A percentile compares a stretch with the other conserved stretches of the same genome.
Evolutionary conservation across 345 rosid genomes (phyloP).

Genomic region (Lepidium didymum): DNA sequence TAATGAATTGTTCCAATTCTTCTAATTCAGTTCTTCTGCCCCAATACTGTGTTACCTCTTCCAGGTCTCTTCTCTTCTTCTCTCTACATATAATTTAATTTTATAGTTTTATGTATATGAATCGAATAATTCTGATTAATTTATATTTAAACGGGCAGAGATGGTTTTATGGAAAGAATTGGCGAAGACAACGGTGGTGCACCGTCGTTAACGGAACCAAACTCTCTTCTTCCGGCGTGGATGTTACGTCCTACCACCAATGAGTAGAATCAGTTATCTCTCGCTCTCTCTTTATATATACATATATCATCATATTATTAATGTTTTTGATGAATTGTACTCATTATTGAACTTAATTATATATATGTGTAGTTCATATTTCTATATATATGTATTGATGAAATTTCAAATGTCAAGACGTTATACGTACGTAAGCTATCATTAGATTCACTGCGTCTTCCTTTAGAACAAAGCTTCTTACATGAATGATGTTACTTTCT

Average conservation of each 20-base stretch:
- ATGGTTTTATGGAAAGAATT: conserved; percentile 19
- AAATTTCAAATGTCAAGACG: neutral
- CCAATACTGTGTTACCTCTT: conserved; percentile 32
- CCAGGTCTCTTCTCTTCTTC: conserved; percentile 36
- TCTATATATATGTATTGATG: conserved; percentile 1
- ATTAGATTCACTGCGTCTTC: neutral
- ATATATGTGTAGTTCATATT: neutral
- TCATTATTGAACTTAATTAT: neutral
- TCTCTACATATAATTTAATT: neutral
- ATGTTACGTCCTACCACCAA: conserved; percentile 23
- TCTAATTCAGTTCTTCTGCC: conserved; percentile 28
- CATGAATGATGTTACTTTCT: neutral
- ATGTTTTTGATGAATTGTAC: conserved; percentile 9
- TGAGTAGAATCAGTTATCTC: neutral
- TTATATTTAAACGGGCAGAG: conserved; percentile 8
- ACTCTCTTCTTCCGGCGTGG: conserved; percentile 29
- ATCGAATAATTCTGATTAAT: neutral
- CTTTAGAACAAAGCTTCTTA: neutral
- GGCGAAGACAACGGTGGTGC: conserved; percentile 7
- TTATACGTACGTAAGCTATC: neutral
- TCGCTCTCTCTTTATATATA: neutral
- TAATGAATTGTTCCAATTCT: conserved; percentile 30
- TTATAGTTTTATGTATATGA: neutral
- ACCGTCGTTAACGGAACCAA: conserved; percentile 14
- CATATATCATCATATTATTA: neutral